Base-by-base conservation (phyloP, 352 stramenopile species). In the Pythium aquatile region DNA sequence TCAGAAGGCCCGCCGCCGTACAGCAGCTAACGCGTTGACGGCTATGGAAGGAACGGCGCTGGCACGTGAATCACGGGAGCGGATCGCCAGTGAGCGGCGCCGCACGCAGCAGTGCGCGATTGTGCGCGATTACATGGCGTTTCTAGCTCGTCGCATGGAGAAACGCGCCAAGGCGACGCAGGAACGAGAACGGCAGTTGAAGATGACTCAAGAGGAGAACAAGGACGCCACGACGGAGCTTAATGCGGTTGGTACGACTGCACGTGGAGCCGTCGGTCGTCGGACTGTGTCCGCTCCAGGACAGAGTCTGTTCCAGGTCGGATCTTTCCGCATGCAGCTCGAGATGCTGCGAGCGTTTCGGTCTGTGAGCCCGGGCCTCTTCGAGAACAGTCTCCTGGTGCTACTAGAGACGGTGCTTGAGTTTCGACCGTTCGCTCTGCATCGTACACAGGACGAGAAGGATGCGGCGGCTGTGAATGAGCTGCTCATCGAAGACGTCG, bases 271-370 rank as follows among this genome's bases (percentile, higher is more conserved):
- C 26, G 11, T 7, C 16, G 10, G 32, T 8, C 32, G 20, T 24
- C 32, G 30, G 29, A 30, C 44, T 39, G n/a, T 24, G 33, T 37
- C 28, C 1, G 26, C 57, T 1, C 33, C 47, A 14, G 49, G 54
- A 6, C 39, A 44, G 5, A 57, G 40, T 32, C 1, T 91, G 24
- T 91, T 91, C 24, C 73, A 72, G 1, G 67, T 89, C 4, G 63
- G 63, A 1, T 87, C 76, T 29, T 71, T 90, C n/a, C 79, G 81
- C 8, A 65, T 92, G 52, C 83, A 92, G 55, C 68, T 92, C 30
- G 76, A 87, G 51, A 87, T 90, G 76, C 63, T 92, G 40, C 79
- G 72, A 1, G 77, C 82, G 35, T 88, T 89, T 29, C 78, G 78
- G 5, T 55, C 49, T 3, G 46, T 68, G 9, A 78, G 65, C 58